These are phyloP conservation scores for Castanea sativa DNA, from an alignment of 306 rosid species.

Conservation along the genomic window DNA sequence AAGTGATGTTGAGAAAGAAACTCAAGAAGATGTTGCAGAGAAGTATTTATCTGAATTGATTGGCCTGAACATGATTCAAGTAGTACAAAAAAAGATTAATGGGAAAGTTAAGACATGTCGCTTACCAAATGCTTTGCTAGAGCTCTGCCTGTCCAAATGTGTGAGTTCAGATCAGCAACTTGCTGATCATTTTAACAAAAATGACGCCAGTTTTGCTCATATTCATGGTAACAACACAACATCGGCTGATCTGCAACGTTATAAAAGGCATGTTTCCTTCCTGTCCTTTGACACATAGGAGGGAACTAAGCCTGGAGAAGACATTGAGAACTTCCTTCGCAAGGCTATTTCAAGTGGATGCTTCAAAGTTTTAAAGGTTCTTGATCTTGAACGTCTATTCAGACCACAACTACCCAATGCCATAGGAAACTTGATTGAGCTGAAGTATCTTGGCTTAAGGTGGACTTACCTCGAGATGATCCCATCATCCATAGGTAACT, in stretches of 20 bases:
- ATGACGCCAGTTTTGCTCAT: no score
- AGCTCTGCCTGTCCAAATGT: neutral
- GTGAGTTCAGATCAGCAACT: neutral
- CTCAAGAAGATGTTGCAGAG: slow-evolving; percentile 29
- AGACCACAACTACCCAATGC: neutral
- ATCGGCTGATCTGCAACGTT: neutral
- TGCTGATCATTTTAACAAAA: slow-evolving; percentile 15
- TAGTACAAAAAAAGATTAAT: slow-evolving; percentile 23
- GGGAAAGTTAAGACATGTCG: slow-evolving; percentile 34
- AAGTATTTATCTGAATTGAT: slow-evolving; percentile 10
- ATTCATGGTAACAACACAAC: slow-evolving; percentile 3
- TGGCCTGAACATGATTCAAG: slow-evolving; percentile 27
- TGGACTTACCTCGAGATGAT: slow-evolving; percentile 6
- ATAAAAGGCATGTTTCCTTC: slow-evolving; percentile 12
- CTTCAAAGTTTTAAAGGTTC: neutral
- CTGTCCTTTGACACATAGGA: slow-evolving; percentile 31
- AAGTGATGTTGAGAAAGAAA: neutral
- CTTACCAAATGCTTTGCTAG: slow-evolving; percentile 23
- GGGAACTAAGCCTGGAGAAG: slow-evolving; percentile 5
- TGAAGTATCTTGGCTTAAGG: slow-evolving; percentile 21
- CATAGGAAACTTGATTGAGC: slow-evolving; percentile 1
- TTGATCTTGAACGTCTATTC: slow-evolving; percentile 25
- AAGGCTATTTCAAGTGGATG: neutral
- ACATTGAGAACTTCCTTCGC: neutral
- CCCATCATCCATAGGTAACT: slow-evolving; percentile 7